Percentiles rank a stretch among this genome's conserved stretches.
Evolutionary conservation across 164 flowering plant species (phyloP).

Genomic region (Umbilicus rupestris): DNA sequence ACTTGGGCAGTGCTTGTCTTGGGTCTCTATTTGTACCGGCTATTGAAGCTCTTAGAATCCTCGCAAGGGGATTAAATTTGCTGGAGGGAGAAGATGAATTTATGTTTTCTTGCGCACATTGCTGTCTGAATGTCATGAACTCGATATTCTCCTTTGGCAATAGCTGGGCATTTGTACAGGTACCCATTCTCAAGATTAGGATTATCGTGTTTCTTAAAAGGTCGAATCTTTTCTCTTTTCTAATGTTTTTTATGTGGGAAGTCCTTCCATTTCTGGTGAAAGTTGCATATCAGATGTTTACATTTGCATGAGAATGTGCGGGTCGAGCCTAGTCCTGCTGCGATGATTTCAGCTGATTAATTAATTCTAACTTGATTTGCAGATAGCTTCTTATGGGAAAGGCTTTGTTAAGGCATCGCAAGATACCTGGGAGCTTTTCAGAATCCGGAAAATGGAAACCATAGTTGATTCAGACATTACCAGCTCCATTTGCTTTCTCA

Average conservation of each 20-base stretch:
- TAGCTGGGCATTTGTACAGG: conserved; percentile 96
- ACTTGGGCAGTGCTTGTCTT: conserved; percentile 82
- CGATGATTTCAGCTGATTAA: background rate
- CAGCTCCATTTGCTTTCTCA: conserved; percentile 72
- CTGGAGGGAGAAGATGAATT: conserved; percentile 94
- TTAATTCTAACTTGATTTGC: conserved; percentile 1
- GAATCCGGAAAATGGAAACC: conserved; percentile 43
- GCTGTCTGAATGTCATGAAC: conserved; percentile 77
- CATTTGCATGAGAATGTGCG: no score
- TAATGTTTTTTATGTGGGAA: no score
- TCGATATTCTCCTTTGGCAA: conserved; percentile 68
- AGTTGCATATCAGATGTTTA: no score
- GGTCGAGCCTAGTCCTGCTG: no score
- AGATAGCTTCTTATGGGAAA: conserved; percentile 88
- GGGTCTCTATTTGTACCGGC: conserved; percentile 80
- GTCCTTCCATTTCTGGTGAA: no score
- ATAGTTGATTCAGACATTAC: conserved; percentile 83
- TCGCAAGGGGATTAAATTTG: conserved; percentile 69
- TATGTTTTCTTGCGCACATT: conserved; percentile 95
- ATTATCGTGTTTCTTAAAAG: background rate
- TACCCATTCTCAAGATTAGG: conserved; percentile 16
- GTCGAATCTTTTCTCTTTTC: no score
- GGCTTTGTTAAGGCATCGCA: conserved; percentile 69
- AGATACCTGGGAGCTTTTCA: conserved; percentile 74
- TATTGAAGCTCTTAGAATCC: conserved; percentile 67